Base-by-base conservation (phyloP, 2,329 filamentous ascomycete genomes). In the Paecilomyces sp. region DNA sequence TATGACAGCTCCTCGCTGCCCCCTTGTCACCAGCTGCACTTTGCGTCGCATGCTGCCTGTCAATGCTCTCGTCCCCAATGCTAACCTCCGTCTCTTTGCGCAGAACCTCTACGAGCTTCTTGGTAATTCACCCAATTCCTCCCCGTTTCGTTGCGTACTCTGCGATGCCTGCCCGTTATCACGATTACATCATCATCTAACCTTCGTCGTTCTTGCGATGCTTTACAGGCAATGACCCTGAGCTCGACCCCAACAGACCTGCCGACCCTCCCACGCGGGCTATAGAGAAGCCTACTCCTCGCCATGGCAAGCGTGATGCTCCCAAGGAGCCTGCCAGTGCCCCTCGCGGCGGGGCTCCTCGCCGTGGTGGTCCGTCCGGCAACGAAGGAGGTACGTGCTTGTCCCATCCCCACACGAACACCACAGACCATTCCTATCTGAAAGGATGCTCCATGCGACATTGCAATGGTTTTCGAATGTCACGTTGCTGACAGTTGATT, bases 51-150 rank as follows among this genome's bases (percentile, higher is more conserved):
- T 12, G 30, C 18, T 47, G 25, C 51, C 12, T 36, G 50, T 59
- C 54, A 57, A 60, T 60, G 57, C 15, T 57, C 22, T 36, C 22
- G 31, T 57, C 18, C n/a, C 51, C 51, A 57, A 60, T 59, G 68
- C 78, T 83, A 68, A 82, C 68, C 62, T 62, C 55, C 58, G 62
- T 60, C 56, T 68, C 65, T 66, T 54, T 55, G 36, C 30, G 33
- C 72, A 97, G 94, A 99, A 99, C 86, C 88, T 90, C 76, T 97
- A 90, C 86, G 93, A 94, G 86, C 88, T 96, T 83, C 91, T 99
- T 85, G 93, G 94, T 97, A 96, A 68, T 68, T 68, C 66, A 66
- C 64, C 64, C 67, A 47, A 47, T 66, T 67, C 60, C 62, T 61
- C 63, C 30, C 56, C 55, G 56, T 62, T 67, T 55, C 60, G 60